Percentiles rank a stretch among this genome's conserved stretches.
Conservation (phyloP, 164 flowering plant species). For the Vitis rotundifolia region DNA sequence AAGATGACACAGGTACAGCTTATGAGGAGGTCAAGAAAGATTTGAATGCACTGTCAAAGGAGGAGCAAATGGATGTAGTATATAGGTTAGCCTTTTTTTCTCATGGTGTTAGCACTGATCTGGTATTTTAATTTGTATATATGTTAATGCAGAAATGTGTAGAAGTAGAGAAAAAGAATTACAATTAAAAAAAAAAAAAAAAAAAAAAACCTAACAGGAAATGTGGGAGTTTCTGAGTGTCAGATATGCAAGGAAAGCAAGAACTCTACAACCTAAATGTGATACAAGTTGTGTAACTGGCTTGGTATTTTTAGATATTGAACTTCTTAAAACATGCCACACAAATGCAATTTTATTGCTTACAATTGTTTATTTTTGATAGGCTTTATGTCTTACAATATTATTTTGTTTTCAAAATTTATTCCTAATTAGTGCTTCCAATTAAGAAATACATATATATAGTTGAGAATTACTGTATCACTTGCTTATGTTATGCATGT, state of each 20-base stretch:
- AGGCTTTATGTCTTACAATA: no score
- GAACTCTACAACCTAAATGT: no score
- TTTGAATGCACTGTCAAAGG: slow-evolving; percentile 61
- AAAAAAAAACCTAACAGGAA: no score
- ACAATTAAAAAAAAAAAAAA: no score
- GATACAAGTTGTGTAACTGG: not conserved
- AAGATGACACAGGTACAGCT: slow-evolving; percentile 34
- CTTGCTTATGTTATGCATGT: not conserved
- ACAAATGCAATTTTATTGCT: no score
- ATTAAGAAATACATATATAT: not conserved
- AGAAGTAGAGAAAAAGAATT: no score
- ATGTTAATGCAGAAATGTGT: not conserved
- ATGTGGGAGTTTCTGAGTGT: no score
- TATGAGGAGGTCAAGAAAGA: slow-evolving; percentile 71
- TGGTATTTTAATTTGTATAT: not conserved
- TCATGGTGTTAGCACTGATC: not conserved
- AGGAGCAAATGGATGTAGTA: slow-evolving; percentile 88
- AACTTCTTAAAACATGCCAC: no score
- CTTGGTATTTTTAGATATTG: not conserved
- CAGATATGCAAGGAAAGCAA: no score
- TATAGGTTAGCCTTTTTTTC: slow-evolving; percentile 42
- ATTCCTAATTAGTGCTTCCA: not conserved
- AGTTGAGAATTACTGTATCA: not conserved
- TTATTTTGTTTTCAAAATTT: not conserved
- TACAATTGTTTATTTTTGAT: no score